These are phyloP conservation scores for Citrullus amarus DNA, from an alignment of 306 rosid genomes.

Conservation along the genomic window DNA sequence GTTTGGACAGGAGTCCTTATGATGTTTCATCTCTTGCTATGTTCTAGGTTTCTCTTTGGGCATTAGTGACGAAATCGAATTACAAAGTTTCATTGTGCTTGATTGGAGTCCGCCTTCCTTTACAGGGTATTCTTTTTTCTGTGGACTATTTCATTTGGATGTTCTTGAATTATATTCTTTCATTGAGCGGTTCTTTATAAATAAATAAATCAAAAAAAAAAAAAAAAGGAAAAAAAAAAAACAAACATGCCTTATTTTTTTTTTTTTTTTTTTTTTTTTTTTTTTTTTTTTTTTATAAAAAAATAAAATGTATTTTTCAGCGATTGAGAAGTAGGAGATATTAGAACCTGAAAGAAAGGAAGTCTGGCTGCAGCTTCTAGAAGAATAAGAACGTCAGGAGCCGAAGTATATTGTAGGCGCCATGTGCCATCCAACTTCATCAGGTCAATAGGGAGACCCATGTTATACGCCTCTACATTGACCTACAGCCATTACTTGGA, in stretches of 20 bases:
- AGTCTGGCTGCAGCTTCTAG: conserved; percentile 71
- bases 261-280: not conserved
- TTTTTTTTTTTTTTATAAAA: not conserved
- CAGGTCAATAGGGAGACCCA: conserved; percentile 46
- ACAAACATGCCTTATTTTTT: not conserved
- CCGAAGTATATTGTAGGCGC: conserved; percentile 88
- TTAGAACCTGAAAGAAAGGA: conserved; percentile 73
- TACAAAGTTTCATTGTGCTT: not conserved
- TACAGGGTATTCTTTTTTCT: no score
- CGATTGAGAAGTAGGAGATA: not conserved
- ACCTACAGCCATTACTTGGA: conserved; percentile 34
- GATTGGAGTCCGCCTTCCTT: not conserved
- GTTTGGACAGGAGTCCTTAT: not conserved
- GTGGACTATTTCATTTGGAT: not conserved
- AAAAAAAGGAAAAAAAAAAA: no score
- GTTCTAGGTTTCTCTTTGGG: not conserved
- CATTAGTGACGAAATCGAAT: not conserved
- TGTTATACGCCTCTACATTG: conserved; percentile 44
- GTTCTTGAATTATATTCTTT: not conserved
- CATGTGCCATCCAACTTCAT: conserved; percentile 69
- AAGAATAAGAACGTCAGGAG: conserved; percentile 82
- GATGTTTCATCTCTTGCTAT: not conserved
- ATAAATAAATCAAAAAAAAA: no score
- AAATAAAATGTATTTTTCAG: not conserved
- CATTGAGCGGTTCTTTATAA: no score